Conservation (phyloP, 345 rosid species). For the Citrus maxima region DNA sequence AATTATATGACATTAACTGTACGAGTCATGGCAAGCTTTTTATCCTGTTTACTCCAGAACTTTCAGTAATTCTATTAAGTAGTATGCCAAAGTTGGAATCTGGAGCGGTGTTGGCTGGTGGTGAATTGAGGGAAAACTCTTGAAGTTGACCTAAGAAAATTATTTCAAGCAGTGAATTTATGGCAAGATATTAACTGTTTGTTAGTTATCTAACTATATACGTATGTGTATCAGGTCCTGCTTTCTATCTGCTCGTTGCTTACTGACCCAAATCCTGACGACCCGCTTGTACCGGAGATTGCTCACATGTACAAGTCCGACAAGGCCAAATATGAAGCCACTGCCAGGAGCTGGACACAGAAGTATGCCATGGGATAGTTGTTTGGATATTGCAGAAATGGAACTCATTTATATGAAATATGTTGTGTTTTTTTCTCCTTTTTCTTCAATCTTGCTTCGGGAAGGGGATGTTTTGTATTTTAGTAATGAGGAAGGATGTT, state of each 20-base stretch:
- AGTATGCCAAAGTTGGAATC: not conserved
- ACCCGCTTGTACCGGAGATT: slow-evolving; percentile 44
- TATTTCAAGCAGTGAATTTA: not conserved
- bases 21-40: not conserved
- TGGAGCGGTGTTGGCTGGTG: not conserved
- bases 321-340: slow-evolving; percentile 34
- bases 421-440: not conserved
- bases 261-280: slow-evolving; percentile 45
- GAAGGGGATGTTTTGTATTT: not conserved
- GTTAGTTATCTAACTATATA: not conserved
- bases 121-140: not conserved
- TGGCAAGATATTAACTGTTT: not conserved
- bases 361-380: slow-evolving; percentile 42
- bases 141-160: not conserved
- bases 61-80: not conserved
- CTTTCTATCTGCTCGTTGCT: slow-evolving; percentile 43
- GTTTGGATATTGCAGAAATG: not conserved
- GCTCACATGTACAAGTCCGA: slow-evolving; percentile 47
- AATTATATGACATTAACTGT: not conserved
- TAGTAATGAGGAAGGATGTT: not conserved
- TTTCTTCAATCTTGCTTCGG: not conserved
- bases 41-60: too few relatives aligned
- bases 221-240: slow-evolving; percentile 24
- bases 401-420: not conserved
- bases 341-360: slow-evolving; percentile 46